Evolutionary conservation across 345 rosid genomes (phyloP), one percentile per base, ranked within the genome.

Genomic region (Jatropha curcas): DNA sequence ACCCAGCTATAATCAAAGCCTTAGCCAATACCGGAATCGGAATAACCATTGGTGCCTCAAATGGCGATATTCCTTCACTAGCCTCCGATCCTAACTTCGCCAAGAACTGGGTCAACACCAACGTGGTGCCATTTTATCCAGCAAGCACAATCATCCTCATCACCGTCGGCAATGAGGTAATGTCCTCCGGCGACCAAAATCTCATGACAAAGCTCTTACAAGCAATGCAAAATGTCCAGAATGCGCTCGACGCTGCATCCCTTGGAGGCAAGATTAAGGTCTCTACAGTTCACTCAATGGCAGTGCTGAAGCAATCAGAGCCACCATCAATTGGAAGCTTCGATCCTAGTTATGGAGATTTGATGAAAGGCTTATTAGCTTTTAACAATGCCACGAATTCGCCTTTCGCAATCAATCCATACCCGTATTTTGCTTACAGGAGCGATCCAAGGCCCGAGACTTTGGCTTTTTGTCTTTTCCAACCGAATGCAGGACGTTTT

Each of bases 161-260:
- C 83, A 94, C 81, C 61, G 89, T 92, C 71, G 98, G 98, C 71
- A 94, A 94, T 74, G 98, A 94, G 95, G 98, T 90, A 22, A 55
- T 88, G 75, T 66, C 75, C 41, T 86, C 81, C 31, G 84, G 77
- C 0, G 94, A 91, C 62, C 67, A 62, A 22, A 80, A 61, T 62
- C 76, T 92, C 66, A 86, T 84, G 82, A 67, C 82, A 19, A 89
- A 87, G 72, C 87, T 95, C n/a, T 45, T 92, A 25, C 97, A 93
- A 2, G 96, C 98, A 7, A 88, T 95, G 94, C 83, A 84, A 74
- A 95, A 88, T 69, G 77, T 92, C 61, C 91, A 92, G 61, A 85
- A 72, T 50, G 96, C 98, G 17, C 90, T 95, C 2, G 77, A 91
- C 25, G 84, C 80, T 0, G 85, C 72, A 7, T 87, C 90, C 5